Base-by-base conservation (phyloP, 106 monocot genomes). In the Allium fistulosum region DNA sequence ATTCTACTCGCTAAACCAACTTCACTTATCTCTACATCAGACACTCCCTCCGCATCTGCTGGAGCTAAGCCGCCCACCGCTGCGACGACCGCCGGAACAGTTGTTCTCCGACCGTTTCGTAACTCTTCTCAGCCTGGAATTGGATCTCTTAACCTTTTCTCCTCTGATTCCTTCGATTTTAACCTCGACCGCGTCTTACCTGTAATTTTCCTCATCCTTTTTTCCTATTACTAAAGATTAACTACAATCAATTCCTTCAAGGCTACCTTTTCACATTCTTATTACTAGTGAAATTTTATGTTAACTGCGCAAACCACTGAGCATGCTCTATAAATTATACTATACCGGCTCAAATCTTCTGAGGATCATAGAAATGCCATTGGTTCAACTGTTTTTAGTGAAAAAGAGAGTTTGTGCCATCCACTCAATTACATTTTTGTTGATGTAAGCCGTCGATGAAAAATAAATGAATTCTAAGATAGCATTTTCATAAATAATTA, bases 1-100 rank as follows among this genome's bases (percentile, higher is more conserved):
- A 96, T 96, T 75, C 80, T 96, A 28, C 96, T 96, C 51, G 88
- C 96, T 0, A 96, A 96, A 72, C 91, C 88, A 14, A 53, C 68
- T 11, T 51, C 79, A 45, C 18, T 72, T 59, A 6, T 73, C 73
- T 71, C 72, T 48, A 69, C 63, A 59, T 18, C 76, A 52, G 69
- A 69, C 18, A 65, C 53, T 59, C 26, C 75, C 69, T 79, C 73
- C 52, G 73, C 51, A 65, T 18, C 75, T 53, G 73, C 71, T 17
- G 65, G 49, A 56, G 45, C 73, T 9, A 5, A n/a, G 47, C 64
- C 17, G 27, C 69, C 49, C 58, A 63, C 58, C 73, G 79, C 59
- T 16, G 46, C 58, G 10, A 46, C 69, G 9, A 11, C 14, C 14
- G 11, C 80, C 61, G 10, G 74, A 17, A 50, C 68, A 17, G 65